These are phyloP conservation scores for Pyrus betulifolia DNA, from an alignment of 306 rosid species.

Conservation along the genomic window DNA sequence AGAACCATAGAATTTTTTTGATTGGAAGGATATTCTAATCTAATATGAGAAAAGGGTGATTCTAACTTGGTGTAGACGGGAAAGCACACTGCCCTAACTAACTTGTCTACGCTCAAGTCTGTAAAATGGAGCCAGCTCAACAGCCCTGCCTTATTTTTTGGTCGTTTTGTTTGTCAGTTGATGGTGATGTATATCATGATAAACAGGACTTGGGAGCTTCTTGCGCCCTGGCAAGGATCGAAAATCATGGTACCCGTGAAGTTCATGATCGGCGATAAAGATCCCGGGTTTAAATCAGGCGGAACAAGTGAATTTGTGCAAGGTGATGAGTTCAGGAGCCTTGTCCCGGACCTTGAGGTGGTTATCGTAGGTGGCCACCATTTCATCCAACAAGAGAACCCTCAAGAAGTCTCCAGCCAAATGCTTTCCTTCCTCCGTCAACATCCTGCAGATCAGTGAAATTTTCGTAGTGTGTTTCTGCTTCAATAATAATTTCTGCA, in stretches of 20 bases:
- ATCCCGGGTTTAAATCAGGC: slow-evolving; percentile 19
- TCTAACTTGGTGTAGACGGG: too few species aligned
- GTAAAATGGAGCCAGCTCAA: not conserved
- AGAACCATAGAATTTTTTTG: too few species aligned
- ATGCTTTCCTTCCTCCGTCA: slow-evolving; percentile 24
- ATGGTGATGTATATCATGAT: not conserved
- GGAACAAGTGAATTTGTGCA: slow-evolving; percentile 27
- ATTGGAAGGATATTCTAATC: too few species aligned
- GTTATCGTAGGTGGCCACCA: slow-evolving; percentile 33
- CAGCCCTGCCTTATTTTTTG: not conserved
- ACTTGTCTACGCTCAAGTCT: too few species aligned
- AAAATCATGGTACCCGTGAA: slow-evolving; percentile 29
- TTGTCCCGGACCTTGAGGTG: slow-evolving; percentile 39
- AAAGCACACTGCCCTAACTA: too few species aligned
- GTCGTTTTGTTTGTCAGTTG: not conserved
- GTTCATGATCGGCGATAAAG: slow-evolving; percentile 28
- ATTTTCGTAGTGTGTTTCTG: not conserved
- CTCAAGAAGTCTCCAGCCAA: slow-evolving; percentile 25
- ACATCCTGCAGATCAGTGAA: slow-evolving; percentile 10
- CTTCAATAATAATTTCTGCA: too few species aligned
- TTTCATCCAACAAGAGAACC: slow-evolving; percentile 26
- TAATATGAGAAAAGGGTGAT: too few species aligned
- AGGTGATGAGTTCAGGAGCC: slow-evolving; percentile 30
- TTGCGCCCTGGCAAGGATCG: slow-evolving; percentile 41
- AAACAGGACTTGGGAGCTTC: slow-evolving; percentile 43